These are phyloP conservation scores for Fusarium lateritium DNA, from an alignment of 2,329 filamentous ascomycete species.

Conservation along the genomic window DNA sequence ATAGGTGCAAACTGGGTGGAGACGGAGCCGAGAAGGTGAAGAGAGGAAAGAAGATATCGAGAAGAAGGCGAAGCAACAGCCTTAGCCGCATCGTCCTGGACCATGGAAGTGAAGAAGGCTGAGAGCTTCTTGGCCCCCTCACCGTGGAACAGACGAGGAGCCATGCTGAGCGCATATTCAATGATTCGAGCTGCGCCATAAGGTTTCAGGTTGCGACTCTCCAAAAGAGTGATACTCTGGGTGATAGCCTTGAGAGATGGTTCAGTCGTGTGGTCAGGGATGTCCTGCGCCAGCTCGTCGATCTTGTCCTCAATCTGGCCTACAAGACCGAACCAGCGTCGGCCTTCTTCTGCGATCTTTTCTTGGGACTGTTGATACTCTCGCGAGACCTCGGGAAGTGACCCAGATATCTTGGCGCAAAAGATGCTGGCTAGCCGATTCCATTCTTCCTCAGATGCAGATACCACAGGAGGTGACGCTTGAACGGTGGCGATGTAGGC, in stretches of 20 bases:
- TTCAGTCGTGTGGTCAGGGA: constrained; percentile 50
- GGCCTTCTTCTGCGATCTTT: constrained; percentile 74
- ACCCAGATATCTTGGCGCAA: constrained; percentile 78
- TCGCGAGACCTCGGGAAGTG: constrained; percentile 85
- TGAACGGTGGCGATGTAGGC: constrained; percentile 63
- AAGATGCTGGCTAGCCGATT: constrained; percentile 71
- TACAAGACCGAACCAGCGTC: constrained; percentile 76
- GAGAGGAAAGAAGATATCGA: constrained; percentile 73
- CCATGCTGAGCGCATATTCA: constrained; percentile 55
- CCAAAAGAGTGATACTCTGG: constrained; percentile 60
- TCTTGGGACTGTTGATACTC: constrained; percentile 82
- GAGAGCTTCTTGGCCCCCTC: constrained; percentile 56
- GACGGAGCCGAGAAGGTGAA: constrained; percentile 69
- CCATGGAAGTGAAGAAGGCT: constrained; percentile 63
- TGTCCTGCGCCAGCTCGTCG: constrained; percentile 21
- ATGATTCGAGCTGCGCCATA: constrained; percentile 68
- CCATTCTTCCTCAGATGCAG: constrained; percentile 73
- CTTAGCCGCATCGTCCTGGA: constrained; percentile 68
- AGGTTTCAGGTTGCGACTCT: constrained; percentile 69
- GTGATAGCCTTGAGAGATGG: constrained; percentile 53
- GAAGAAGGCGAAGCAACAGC: constrained; percentile 79
- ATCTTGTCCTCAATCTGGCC: constrained; percentile 60
- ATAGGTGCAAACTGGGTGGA: constrained; percentile 57
- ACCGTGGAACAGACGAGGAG: constrained; percentile 59
- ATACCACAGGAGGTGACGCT: constrained; percentile 59